phyloP scores from a whole-genome alignment of 176 grass and related monocot species.

The Zizania latifolia region DNA sequence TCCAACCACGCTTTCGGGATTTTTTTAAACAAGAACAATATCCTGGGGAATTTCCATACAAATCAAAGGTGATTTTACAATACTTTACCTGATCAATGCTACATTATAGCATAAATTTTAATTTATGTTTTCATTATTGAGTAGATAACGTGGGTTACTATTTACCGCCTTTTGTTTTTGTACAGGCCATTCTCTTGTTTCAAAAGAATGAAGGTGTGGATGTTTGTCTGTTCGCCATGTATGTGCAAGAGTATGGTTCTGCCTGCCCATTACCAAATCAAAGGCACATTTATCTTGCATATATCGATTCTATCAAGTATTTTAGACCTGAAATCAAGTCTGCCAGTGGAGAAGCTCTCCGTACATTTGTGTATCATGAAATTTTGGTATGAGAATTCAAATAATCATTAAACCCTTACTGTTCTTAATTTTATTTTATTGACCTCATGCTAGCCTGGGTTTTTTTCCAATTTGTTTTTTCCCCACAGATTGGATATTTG shows the following conservation, averaged over 20 bases:
- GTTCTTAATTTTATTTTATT: conserved; percentile 16
- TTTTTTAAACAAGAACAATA: conserved; percentile 78
- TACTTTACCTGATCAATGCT: conserved; percentile 5
- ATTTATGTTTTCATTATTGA: conserved; percentile 3
- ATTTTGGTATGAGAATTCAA: conserved; percentile 66
- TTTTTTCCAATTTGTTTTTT: conserved; percentile 8
- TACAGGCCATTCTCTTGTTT: conserved; percentile 88
- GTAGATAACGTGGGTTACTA: background rate
- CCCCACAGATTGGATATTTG: conserved; percentile 72
- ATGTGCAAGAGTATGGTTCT: conserved; percentile 96
- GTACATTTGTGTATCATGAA: conserved; percentile 93
- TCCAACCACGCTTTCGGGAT: conserved; percentile 58
- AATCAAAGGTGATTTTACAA: conserved; percentile 62
- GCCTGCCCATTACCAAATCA: conserved; percentile 67
- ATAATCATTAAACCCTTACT: background rate
- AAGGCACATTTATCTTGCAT: conserved; percentile 83
- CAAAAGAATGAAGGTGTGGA: conserved; percentile 86
- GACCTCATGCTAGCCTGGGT: conserved; percentile 8
- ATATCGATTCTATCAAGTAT: conserved; percentile 97
- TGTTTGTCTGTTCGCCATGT: conserved; percentile 98
- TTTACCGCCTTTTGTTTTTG: conserved; percentile 29
- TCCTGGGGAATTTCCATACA: conserved; percentile 79
- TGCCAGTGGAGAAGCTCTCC: conserved; percentile 76
- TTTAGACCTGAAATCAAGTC: conserved; percentile 86
- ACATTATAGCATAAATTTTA: background rate